A percentile compares a stretch with the other conserved stretches of the same genome.
Evolutionary conservation across 1,139 yeast species (phyloP).

Genomic region (Suhomyces bolitotheri): DNA sequence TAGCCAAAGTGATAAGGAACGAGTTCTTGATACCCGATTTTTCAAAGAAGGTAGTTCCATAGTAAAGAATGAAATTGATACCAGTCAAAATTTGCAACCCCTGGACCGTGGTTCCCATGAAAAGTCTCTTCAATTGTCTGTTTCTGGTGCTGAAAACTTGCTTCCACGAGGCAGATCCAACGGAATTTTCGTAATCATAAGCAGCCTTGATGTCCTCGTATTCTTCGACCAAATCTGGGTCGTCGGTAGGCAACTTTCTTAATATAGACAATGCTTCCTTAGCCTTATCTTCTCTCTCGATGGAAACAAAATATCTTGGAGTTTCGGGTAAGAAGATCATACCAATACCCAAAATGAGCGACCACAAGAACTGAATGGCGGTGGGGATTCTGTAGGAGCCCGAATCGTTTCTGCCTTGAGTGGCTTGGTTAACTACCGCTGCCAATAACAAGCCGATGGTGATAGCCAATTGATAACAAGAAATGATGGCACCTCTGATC

Average conservation of each 20-base stretch:
- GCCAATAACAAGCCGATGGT: conserved; percentile 62
- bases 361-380: conserved; percentile 51
- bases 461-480: conserved; percentile 66
- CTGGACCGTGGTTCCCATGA: conserved; percentile 36
- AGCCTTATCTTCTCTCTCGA: conserved; percentile 57
- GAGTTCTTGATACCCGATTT: conserved; percentile 51
- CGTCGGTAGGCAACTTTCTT: conserved; percentile 39
- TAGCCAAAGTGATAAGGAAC: conserved; percentile 37
- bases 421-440: conserved; percentile 62
- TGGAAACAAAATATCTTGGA: conserved; percentile 67
- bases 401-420: conserved; percentile 48
- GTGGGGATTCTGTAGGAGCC: conserved; percentile 68
- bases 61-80: conserved; percentile 69
- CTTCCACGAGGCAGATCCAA: conserved; percentile 36
- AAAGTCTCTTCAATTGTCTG: conserved; percentile 38
- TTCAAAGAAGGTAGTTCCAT: conserved; percentile 65
- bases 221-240: conserved; percentile 42
- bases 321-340: conserved; percentile 74
- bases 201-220: conserved; percentile 42
- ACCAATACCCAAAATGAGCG: conserved; percentile 48
- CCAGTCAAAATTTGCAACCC: conserved; percentile 75
- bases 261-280: conserved; percentile 35
- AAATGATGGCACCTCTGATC: conserved; percentile 68
- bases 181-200: conserved; percentile 33
- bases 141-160: conserved; percentile 35